Base-by-base conservation (phyloP, 2,329 filamentous ascomycete species). In the Graphiopsis chlorocephala region DNA sequence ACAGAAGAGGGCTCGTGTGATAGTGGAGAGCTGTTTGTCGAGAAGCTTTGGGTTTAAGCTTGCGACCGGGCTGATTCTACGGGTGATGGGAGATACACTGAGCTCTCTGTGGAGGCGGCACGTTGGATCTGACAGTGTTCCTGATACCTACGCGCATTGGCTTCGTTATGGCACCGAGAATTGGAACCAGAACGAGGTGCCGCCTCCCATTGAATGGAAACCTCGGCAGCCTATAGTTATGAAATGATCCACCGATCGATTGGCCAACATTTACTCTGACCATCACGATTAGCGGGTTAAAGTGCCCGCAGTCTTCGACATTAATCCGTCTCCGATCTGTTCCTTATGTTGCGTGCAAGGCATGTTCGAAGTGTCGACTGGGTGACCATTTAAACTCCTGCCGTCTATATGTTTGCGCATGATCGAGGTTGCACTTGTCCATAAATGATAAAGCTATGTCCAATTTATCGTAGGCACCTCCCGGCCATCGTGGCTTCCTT, bases 21-120 rank as follows among this genome's bases (percentile, higher is more conserved):
- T 86, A 59, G 83, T 87, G 0, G 81, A 86, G 71, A 77, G 69
- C 0, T 83, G 81, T 65, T 71, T 86, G n/a, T 71, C 68, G 15
- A 76, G 72, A 65, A 85, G 83, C 67, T 86, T 84, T 71, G 81
- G 79, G 1, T 83, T 86, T 72, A 86, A 86, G 73, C 72, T 87
- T 8, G 83, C 83, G 0, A 83, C 85, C 67, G 84, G 84, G 0
- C 68, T 86, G 26, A 85, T 85, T 26, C 55, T 85, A 2, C 52
- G 78, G 4, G 38, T 45, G 38, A 20, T 45, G 38, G 38, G 38
- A 12, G 38, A 45, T n/a, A 45, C 38, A 45, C 23, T 45, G n/a
- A 45, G n/a, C n/a, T 45, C 38, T 23, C 38, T 45, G 38, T 45
- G 35, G 35, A 42, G 35, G 17, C 17, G 35, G 35, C 35, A 42